A percentile compares a stretch with the other conserved stretches of the same genome.
Conservation (phyloP, 2,329 filamentous ascomycete species). For the Cryphonectria carpinicola region DNA sequence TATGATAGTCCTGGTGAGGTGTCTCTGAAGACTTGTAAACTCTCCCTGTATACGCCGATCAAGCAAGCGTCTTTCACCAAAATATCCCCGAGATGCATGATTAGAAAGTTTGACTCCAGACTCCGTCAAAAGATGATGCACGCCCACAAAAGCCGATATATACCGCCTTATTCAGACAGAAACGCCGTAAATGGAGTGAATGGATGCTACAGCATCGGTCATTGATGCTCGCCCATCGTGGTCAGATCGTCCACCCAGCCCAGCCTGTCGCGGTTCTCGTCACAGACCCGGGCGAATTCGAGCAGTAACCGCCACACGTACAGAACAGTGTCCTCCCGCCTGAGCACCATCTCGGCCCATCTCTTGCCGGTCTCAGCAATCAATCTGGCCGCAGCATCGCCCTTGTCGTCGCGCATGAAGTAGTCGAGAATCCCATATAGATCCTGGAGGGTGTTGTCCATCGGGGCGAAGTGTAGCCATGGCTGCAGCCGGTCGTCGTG, state of each 20-base stretch:
- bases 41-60: not conserved
- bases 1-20: not conserved
- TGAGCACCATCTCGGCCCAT: conserved; percentile 65
- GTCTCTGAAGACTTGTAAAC: not conserved
- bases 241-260: conserved; percentile 50
- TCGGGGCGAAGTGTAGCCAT: conserved; percentile 74
- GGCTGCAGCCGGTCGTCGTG: conserved; percentile 70
- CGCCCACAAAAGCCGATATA: not conserved
- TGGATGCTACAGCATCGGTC: not conserved
- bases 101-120: not conserved
- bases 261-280: conserved; percentile 47
- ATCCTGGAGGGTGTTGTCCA: conserved; percentile 71
- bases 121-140: not conserved
- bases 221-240: not conserved
- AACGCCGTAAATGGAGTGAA: not conserved
- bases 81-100: not conserved
- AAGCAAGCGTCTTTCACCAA: not conserved
- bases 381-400: conserved; percentile 59
- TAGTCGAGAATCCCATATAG: conserved; percentile 68
- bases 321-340: conserved; percentile 68
- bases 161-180: not conserved
- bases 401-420: conserved; percentile 57
- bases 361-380: conserved; percentile 63
- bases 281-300: conserved; percentile 58
- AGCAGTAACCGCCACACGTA: conserved; percentile 66